These are phyloP conservation scores for Colletotrichum filicis DNA, from an alignment of 2,329 filamentous ascomycete genomes.

Conservation along the genomic window DNA sequence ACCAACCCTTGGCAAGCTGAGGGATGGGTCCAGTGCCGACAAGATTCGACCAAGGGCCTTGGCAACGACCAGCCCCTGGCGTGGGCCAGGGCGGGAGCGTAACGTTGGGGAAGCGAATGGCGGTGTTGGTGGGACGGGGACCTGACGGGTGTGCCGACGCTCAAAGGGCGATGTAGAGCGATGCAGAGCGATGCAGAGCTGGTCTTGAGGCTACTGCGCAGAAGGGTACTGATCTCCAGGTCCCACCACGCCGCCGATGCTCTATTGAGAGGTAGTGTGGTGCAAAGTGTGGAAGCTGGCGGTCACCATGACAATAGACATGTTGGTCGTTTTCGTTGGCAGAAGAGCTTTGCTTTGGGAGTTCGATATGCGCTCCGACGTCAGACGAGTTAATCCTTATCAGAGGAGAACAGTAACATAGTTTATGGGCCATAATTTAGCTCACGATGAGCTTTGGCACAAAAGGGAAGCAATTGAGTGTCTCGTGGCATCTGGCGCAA, in stretches of 20 bases:
- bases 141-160: constrained; percentile 18
- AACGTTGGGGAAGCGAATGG: constrained; percentile 6
- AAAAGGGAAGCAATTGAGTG: not conserved
- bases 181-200: not conserved
- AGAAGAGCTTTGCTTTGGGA: not conserved
- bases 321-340: not conserved
- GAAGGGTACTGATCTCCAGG: not conserved
- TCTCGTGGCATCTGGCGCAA: not conserved
- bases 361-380: not conserved
- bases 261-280: not conserved
- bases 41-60: not conserved
- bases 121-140: constrained; percentile 8
- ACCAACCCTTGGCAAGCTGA: constrained; percentile 26
- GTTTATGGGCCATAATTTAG: no score
- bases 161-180: not conserved
- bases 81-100: not conserved
- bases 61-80: constrained; percentile 10
- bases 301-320: not conserved
- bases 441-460: not conserved
- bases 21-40: not conserved
- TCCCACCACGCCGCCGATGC: not conserved
- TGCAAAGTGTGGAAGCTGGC: not conserved
- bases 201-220: not conserved
- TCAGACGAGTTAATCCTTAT: not conserved
- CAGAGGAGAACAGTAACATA: not conserved